Evolutionary conservation across 2,329 filamentous ascomycete genomes (phyloP).

Genomic region (Endothia cerciana): DNA sequence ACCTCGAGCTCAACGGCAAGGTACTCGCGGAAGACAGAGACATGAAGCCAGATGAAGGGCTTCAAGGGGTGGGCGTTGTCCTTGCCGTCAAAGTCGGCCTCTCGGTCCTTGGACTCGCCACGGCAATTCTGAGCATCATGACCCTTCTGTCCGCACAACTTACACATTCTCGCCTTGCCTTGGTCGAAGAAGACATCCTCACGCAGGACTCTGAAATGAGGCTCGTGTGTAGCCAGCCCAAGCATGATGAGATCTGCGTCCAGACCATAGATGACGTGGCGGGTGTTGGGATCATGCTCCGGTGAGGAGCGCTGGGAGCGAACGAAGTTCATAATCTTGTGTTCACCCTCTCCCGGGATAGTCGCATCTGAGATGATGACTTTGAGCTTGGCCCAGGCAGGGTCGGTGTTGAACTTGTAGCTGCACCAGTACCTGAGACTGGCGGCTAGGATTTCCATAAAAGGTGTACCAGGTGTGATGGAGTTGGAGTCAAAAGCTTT

Average conservation of each 20-base stretch:
- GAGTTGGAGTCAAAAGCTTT: constrained; percentile 89
- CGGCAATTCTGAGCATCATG: constrained; percentile 87
- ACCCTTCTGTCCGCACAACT: constrained; percentile 87
- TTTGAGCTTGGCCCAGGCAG: constrained; percentile 93
- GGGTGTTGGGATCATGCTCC: constrained; percentile 93
- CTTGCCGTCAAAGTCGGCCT: constrained; percentile 82
- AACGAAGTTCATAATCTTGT: constrained; percentile 99
- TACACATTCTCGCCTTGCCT: constrained; percentile 79
- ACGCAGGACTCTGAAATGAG: constrained; percentile 92
- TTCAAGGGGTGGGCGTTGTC: constrained; percentile 72
- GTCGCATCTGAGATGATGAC: constrained; percentile 98
- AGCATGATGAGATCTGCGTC: constrained; percentile 99
- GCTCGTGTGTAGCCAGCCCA: constrained; percentile 94
- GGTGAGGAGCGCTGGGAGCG: constrained; percentile 89
- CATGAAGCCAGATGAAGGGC: constrained; percentile 98
- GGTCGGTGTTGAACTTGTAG: constrained; percentile 97
- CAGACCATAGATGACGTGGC: constrained; percentile 96
- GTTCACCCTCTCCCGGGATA: constrained; percentile 95
- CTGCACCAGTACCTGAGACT: constrained; percentile 95
- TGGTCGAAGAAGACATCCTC: constrained; percentile 97
- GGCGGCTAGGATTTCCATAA: constrained; percentile 93
- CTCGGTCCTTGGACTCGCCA: constrained; percentile 77
- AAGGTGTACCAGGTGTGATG: constrained; percentile 95
- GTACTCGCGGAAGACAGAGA: constrained; percentile 89
- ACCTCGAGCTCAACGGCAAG: constrained; percentile 87